These are phyloP conservation scores for Clausena lansium DNA, from an alignment of 345 rosid genomes.

Conservation along the genomic window DNA sequence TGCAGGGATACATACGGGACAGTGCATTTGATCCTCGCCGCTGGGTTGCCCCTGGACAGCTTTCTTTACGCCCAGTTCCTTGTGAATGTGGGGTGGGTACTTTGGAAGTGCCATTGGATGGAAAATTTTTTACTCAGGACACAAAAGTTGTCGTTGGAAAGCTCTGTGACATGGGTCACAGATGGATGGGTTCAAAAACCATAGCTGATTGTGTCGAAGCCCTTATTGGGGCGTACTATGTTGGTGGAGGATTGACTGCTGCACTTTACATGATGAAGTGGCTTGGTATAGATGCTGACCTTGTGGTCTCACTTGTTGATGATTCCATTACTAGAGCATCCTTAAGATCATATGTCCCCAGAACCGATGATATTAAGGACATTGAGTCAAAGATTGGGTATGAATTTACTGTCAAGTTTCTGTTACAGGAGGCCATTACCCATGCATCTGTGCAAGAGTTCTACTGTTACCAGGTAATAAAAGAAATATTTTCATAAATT, in stretches of 20 bases:
- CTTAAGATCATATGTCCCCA: conserved; percentile 41
- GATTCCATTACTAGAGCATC: conserved; percentile 54
- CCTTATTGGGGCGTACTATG: conserved; percentile 72
- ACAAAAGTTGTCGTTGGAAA: conserved; percentile 48
- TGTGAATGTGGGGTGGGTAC: conserved; percentile 68
- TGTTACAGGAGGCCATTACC: conserved; percentile 79
- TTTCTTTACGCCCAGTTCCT: conserved; percentile 43
- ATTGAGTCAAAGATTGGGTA: conserved; percentile 68
- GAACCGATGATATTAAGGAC: conserved; percentile 37
- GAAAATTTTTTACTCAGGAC: conserved; percentile 50
- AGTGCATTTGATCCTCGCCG: conserved; percentile 82
- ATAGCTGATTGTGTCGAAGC: conserved; percentile 89
- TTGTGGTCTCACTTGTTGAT: conserved; percentile 39
- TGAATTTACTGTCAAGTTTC: conserved; percentile 57
- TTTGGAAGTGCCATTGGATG: conserved; percentile 68
- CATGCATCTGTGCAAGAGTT: conserved; percentile 56
- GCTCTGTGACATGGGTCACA: conserved; percentile 76
- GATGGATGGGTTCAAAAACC: conserved; percentile 85
- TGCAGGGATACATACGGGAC: conserved; percentile 74
- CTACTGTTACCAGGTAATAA: conserved; percentile 68
- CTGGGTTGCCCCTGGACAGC: conserved; percentile 93
- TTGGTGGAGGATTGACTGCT: conserved; percentile 62
- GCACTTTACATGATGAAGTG: conserved; percentile 74
- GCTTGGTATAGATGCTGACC: conserved; percentile 62
- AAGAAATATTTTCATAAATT: neutral